Percentiles rank a stretch among this genome's conserved stretches.
Conservation (phyloP, 1,284 basidiomycete species). For the Xerocomus tenax region DNA sequence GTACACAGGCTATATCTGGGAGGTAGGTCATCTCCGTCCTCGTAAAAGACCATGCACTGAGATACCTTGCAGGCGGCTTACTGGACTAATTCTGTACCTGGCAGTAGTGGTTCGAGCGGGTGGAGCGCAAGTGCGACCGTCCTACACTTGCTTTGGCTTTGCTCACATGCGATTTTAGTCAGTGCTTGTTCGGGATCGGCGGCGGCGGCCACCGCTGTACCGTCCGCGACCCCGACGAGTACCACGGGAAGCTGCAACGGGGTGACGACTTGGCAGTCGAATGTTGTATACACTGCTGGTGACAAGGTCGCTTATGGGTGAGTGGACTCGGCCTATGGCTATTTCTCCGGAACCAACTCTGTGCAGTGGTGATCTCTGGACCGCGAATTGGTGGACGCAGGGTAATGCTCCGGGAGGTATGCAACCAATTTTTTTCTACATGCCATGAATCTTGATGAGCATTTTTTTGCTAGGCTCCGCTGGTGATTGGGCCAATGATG, state of each 20-base stretch:
- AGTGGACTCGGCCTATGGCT: conserved; percentile 13
- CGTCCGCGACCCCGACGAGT: conserved; percentile 13
- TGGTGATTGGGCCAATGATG: conserved; percentile 53
- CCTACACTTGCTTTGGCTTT: not conserved
- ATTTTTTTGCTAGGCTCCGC: conserved; percentile 27
- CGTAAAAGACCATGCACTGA: not conserved
- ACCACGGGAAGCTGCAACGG: conserved; percentile 40
- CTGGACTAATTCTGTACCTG: conserved; percentile 46
- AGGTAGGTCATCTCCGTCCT: conserved; percentile 33
- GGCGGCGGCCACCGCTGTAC: conserved; percentile 12
- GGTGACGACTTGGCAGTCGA: conserved; percentile 42
- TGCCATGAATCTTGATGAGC: not conserved
- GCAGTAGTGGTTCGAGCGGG: conserved; percentile 42
- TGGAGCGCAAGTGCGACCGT: conserved; percentile 54
- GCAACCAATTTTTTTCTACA: not conserved
- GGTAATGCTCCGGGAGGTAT: conserved; percentile 48
- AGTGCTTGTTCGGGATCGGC: conserved; percentile 38
- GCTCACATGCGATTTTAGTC: conserved; percentile 29
- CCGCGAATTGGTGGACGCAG: conserved; percentile 51
- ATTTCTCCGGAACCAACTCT: conserved; percentile 3
- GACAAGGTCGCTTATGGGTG: conserved; percentile 46
- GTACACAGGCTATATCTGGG: conserved; percentile 57
- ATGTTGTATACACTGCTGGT: conserved; percentile 43
- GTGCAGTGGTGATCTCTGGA: conserved; percentile 50
- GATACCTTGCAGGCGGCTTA: conserved; percentile 45